phyloP scores from a whole-genome alignment of 2,329 filamentous ascomycete genomes.

The Paracoccidioides brasiliensis region DNA sequence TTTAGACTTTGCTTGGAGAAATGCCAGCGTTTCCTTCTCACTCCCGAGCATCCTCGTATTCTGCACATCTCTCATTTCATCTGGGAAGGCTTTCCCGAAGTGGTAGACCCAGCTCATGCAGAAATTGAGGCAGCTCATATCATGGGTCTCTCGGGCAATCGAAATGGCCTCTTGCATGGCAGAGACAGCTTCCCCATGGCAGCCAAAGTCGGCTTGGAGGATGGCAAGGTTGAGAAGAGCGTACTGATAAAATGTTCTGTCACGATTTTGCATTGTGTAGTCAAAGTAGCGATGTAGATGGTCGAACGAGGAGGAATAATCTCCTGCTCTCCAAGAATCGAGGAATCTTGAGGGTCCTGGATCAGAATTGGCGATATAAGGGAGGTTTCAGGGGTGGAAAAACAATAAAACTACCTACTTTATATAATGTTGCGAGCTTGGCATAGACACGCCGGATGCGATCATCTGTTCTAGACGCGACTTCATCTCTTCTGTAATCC shows the following conservation, averaged over 20 bases:
- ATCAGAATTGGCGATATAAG: background rate
- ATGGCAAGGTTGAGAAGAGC: conserved; percentile 87
- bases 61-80: conserved; percentile 56
- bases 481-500: conserved; percentile 63
- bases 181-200: conserved; percentile 74
- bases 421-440: conserved; percentile 64
- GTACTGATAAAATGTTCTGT: conserved; percentile 84
- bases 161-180: conserved; percentile 92
- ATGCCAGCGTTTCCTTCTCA: conserved; percentile 68
- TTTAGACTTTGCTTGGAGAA: conserved; percentile 72
- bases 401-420: conserved; percentile 35
- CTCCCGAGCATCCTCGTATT: conserved; percentile 62
- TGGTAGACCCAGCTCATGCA: conserved; percentile 93
- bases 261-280: conserved; percentile 77
- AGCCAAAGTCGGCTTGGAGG: conserved; percentile 89
- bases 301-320: conserved; percentile 83
- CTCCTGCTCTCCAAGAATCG: conserved; percentile 81
- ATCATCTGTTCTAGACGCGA: conserved; percentile 57
- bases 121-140: conserved; percentile 87
- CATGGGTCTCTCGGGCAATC: conserved; percentile 85
- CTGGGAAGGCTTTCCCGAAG: conserved; percentile 74
- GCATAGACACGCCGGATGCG: conserved; percentile 51
- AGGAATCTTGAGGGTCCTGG: conserved; percentile 49
- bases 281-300: conserved; percentile 91
- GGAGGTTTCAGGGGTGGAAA: background rate